Evolutionary conservation across 805 yeast species (phyloP), one percentile per base, ranked within the genome.

Genomic region (Spathaspora hagerdaliae): DNA sequence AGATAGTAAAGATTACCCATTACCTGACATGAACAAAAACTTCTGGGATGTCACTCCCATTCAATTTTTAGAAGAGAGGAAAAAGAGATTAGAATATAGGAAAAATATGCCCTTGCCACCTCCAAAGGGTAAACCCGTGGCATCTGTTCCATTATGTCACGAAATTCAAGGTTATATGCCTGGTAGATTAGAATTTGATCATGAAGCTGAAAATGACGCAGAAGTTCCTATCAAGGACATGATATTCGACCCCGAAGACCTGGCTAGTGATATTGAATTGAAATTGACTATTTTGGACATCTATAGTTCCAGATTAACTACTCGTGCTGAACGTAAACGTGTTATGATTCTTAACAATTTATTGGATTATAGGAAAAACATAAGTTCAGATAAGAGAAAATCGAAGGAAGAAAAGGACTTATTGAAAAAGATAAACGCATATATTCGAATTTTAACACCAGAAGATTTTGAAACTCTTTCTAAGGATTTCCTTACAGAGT

Each of bases 111-210:
- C 95, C 6, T 65, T 87, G 51, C 95, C 95, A 10, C 78, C 81
- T 7, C 94, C 95, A 29, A 91, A 90, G 43, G 81, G 83, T 49
- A 94, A 92, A 61, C 89, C 95, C 5, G 82, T 87, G 39, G 91
- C 97, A 0, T 89, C 97, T 6, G 92, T 87, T 6, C 99, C 99
- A 0, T 77, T 94, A 46, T 91, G 98, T 68, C 97, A 95, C 59
- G 98, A 95, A 58, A 81, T 94, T 50, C 98, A 94, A 63, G 97
- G 97, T 2, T 94, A 83, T 62, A 94, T 94, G 99, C 99, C 99
- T 35, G 99, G 98, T 37, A 81, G 99, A 58, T 71, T 94, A 50
- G 99, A 94, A 64, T 94, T 94, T 63, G 99, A 94, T 58, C 88
- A 85, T 48, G 99, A 94, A 63, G 90, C 87, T 35, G 99, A 94